A percentile compares a stretch with the other conserved stretches of the same genome.
These are phyloP conservation scores for Geotrichum candidum DNA, from an alignment of 1,139 yeast species.

Conservation along the genomic window DNA sequence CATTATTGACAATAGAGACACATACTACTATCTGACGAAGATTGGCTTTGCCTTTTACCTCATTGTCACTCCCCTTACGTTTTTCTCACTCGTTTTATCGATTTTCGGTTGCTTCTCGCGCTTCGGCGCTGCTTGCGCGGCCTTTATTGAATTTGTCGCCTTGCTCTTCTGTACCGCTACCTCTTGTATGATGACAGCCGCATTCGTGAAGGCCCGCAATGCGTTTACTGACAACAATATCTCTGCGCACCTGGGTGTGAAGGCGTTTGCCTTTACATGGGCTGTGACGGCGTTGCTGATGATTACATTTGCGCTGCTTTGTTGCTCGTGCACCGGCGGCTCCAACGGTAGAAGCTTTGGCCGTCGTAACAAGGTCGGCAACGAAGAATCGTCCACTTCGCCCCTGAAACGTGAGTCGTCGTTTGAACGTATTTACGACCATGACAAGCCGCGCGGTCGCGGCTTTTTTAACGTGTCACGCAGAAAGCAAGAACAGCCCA, in stretches of 20 bases:
- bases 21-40: slow-evolving; percentile 59
- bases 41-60: slow-evolving; percentile 64
- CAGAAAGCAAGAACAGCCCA: background rate
- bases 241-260: slow-evolving; percentile 49
- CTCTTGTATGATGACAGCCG: slow-evolving; percentile 60
- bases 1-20: slow-evolving; percentile 43
- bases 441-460: slow-evolving; percentile 4
- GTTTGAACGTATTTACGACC: slow-evolving; percentile 15
- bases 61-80: slow-evolving; percentile 52
- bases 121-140: slow-evolving; percentile 33
- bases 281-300: slow-evolving; percentile 47
- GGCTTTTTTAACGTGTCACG: slow-evolving; percentile 12
- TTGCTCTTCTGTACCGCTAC: slow-evolving; percentile 51
- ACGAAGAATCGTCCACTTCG: background rate
- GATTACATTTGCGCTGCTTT: slow-evolving; percentile 33
- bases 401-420: slow-evolving; percentile 13
- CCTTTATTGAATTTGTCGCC: slow-evolving; percentile 40
- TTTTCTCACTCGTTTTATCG: slow-evolving; percentile 43
- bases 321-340: slow-evolving; percentile 27
- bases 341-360: background rate
- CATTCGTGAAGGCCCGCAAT: slow-evolving; percentile 55
- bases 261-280: slow-evolving; percentile 62
- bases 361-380: background rate
- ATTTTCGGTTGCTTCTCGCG: slow-evolving; percentile 33
- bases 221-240: slow-evolving; percentile 47